Conservation (phyloP, 2,329 filamentous ascomycete genomes). For the Biscogniauxia sp. region DNA sequence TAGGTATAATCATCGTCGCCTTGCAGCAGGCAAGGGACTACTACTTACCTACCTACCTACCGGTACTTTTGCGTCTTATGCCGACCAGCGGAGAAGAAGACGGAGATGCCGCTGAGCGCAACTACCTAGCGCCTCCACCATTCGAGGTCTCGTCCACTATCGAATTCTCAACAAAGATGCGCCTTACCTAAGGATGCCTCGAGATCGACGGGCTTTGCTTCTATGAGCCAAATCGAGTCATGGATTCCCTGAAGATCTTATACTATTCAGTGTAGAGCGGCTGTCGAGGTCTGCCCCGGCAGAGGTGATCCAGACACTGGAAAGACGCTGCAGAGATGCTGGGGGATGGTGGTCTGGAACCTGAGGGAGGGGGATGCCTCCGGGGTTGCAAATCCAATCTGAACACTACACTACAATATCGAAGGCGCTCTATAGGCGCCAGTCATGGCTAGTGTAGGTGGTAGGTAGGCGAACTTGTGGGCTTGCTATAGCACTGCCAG, state of each 20-base stretch:
- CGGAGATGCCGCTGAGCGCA: neutral
- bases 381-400: neutral
- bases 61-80: no score
- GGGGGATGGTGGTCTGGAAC: neutral
- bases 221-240: neutral
- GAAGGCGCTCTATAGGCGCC: neutral
- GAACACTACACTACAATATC: no score
- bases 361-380: neutral
- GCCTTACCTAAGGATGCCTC: neutral
- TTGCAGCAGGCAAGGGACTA: neutral
- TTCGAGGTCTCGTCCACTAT: neutral
- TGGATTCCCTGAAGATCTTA: constrained; percentile 2
- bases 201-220: neutral
- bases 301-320: neutral
- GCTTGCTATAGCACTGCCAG: neutral
- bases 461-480: neutral
- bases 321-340: neutral
- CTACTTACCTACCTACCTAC: no score
- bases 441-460: neutral
- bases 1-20: neutral
- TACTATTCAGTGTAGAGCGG: neutral
- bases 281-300: neutral
- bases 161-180: neutral
- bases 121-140: neutral
- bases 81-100: neutral